Base-by-base conservation (phyloP, 2,329 filamentous ascomycete species). In the Talaromyces sp. region DNA sequence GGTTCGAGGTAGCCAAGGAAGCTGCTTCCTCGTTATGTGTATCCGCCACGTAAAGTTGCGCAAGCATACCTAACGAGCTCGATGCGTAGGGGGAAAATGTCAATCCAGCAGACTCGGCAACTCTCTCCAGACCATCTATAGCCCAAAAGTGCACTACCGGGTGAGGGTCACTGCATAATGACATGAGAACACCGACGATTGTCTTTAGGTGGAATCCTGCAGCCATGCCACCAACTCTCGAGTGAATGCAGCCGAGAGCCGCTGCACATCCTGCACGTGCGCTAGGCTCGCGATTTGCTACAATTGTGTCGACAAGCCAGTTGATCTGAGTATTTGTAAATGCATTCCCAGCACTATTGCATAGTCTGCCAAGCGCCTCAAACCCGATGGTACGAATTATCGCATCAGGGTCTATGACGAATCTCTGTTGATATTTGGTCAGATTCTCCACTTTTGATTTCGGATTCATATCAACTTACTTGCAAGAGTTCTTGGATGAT, bases 131-230 rank as follows among this genome's bases (percentile, higher is more conserved):
- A 10, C 92, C 94, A 74, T 97, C 93, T 52, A 99, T 82, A 2
- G 96, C 94, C 93, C 93, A 98, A 74, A 94, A 97, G 77, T 99
- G 95, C 9, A 99, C 95, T 0, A 91, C 89, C 0, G 95, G 93
- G 75, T 99, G 95, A 22, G 94, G 92, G 73, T 99, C 95, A 70
- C 93, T 97, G 76, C 93, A 94, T 10, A 99, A 84, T 8, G 95
- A 98, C 90, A 98, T 96, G n/a, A 99, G 82, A 45, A 99, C 96
- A 19, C 94, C 91, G n/a, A 97, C 85, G 59, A 99, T 97, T 1
- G 93, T 97, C 81, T 98, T 98, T 60, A 99, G 84, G 75, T 99
- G 95, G 71, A 95, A 93, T 3, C 93, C 93, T 63, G 95, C 95
- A 62, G 95, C 95, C 93, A 99, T 98, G 64, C 95, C 94, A 65